Percentiles rank a stretch among this genome's conserved stretches.
These are phyloP conservation scores for Lippia alba DNA, from an alignment of 305 asterid species.

Conservation along the genomic window DNA sequence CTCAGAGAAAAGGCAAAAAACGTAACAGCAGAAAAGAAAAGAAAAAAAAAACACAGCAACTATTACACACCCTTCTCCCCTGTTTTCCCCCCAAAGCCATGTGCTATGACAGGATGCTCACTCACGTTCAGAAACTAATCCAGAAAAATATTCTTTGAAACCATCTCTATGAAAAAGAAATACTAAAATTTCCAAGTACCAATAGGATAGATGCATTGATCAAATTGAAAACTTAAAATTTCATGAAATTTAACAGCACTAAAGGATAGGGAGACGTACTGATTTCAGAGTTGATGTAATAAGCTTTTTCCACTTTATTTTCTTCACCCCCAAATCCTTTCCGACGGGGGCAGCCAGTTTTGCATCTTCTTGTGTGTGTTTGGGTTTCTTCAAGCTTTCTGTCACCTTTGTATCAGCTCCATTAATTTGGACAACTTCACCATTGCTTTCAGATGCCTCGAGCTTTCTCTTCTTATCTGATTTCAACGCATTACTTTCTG, in stretches of 20 bases:
- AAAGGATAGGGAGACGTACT: conserved; percentile 49
- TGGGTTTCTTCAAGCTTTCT: conserved; percentile 56
- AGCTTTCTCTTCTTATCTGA: conserved; percentile 69
- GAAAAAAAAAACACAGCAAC: not conserved
- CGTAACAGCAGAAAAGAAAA: too few relatives aligned
- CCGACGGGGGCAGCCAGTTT: conserved; percentile 31
- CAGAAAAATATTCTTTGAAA: not conserved
- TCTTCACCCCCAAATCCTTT: conserved; percentile 45
- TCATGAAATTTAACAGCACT: not conserved
- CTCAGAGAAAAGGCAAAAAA: not conserved
- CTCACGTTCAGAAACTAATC: not conserved
- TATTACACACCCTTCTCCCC: not conserved
- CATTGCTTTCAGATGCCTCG: conserved; percentile 52
- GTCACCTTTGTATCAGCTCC: conserved; percentile 42
- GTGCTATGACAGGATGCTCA: not conserved
- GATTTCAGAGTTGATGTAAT: conserved; percentile 74
- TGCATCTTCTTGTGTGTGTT: conserved; percentile 42
- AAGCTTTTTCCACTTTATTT: conserved; percentile 86
- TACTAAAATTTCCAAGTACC: not conserved
- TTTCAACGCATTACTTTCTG: conserved; percentile 44
- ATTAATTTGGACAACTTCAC: conserved; percentile 45
- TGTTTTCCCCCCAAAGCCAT: not conserved
- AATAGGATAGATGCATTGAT: not conserved
- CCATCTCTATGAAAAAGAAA: not conserved
- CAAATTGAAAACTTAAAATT: not conserved